phyloP scores from a whole-genome alignment of 352 stramenopile genomes.

The Peronospora tabacina region DNA sequence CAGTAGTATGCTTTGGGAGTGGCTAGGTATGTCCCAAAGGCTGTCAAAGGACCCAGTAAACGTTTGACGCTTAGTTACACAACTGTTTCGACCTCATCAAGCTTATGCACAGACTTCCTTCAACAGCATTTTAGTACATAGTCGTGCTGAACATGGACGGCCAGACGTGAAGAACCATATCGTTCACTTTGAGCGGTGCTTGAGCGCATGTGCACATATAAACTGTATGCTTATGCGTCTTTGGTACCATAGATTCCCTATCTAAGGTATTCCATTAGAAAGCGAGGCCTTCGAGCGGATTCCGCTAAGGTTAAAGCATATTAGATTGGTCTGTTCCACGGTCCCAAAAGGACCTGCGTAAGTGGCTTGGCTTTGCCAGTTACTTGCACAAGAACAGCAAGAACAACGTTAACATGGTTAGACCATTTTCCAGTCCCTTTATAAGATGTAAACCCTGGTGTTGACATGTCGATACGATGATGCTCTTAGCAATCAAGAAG shows the following conservation, averaged over 20 bases:
- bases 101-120: neutral
- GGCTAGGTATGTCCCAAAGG: too few species aligned
- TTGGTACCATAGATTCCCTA: neutral
- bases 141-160: neutral
- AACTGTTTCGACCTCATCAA: neutral
- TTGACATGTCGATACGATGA: neutral
- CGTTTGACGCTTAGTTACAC: too few species aligned
- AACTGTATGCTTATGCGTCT: neutral
- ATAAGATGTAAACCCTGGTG: neutral
- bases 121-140: neutral
- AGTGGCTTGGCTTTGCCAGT: slow-evolving; percentile 17
- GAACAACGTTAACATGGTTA: too few species aligned
- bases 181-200: neutral
- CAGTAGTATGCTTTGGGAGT: too few species aligned
- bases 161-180: neutral
- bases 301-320: slow-evolving; percentile 13
- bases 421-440: neutral
- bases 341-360: slow-evolving; percentile 8
- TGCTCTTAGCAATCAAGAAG: too few species aligned
- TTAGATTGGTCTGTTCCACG: slow-evolving; percentile 7
- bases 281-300: slow-evolving; percentile 8
- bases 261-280: neutral
- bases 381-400: too few species aligned
- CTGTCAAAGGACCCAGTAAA: neutral
- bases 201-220: too few species aligned